These are phyloP conservation scores for Phialemoniopsis sp. DNA, from an alignment of 2,329 filamentous ascomycete genomes.

Conservation along the genomic window DNA sequence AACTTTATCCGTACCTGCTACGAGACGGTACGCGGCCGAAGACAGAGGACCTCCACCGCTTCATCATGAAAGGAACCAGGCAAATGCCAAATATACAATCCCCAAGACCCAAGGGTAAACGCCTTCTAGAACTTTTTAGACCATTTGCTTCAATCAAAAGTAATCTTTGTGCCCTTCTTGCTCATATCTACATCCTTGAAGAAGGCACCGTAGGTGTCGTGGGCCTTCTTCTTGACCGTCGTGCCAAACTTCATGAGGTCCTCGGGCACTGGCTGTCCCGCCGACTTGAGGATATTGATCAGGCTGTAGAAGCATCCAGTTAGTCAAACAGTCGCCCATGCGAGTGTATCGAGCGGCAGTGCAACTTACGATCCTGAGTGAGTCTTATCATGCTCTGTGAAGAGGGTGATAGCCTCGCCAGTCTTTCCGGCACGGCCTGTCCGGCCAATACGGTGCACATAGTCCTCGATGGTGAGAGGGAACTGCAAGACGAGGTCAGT, in stretches of 20 bases:
- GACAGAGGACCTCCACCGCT: constrained; percentile 4
- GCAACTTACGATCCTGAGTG: constrained; percentile 86
- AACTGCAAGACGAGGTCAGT: constrained; percentile 46
- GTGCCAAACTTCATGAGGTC: constrained; percentile 93
- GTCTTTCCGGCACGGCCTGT: constrained; percentile 90
- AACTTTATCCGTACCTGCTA: constrained; percentile 48
- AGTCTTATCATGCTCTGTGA: constrained; percentile 91
- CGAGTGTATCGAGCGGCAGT: background rate
- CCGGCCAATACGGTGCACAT: constrained; percentile 93
- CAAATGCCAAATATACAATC: background rate
- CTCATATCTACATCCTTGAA: constrained; percentile 85
- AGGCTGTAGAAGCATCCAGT: constrained; percentile 48
- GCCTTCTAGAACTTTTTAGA: background rate
- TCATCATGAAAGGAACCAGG: background rate
- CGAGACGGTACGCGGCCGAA: constrained; percentile 32
- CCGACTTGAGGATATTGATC: constrained; percentile 92
- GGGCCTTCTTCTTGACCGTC: constrained; percentile 98
- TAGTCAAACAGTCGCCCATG: constrained; percentile 7
- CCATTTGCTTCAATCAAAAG: constrained; percentile 60
- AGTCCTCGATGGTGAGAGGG: constrained; percentile 92
- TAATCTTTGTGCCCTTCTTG: constrained; percentile 87
- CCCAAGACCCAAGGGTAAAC: background rate
- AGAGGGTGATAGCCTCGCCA: constrained; percentile 86
- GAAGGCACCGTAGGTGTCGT: constrained; percentile 92
- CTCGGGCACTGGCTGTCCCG: constrained; percentile 86